Evolutionary conservation across 352 stramenopile species (phyloP).

Genomic region (Pythium oligandrum): DNA sequence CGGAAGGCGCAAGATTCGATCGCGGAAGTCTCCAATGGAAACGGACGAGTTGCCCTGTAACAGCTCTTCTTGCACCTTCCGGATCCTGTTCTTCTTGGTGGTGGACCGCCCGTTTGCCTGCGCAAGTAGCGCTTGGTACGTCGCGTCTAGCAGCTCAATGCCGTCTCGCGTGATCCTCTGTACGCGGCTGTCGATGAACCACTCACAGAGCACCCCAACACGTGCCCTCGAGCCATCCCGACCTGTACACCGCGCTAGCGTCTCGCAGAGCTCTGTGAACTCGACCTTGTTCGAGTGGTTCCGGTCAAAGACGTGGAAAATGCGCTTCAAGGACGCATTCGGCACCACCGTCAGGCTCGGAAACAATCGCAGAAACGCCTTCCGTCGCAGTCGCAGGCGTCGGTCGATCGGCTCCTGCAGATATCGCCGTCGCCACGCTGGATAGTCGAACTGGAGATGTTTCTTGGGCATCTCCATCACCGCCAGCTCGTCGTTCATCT

Average conservation of each 20-base stretch:
- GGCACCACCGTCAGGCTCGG: conserved; percentile 32
- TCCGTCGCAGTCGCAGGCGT: conserved; percentile 36
- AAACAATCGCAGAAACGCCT: conserved; percentile 55
- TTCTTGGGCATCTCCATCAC: conserved; percentile 10
- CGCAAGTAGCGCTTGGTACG: conserved; percentile 14
- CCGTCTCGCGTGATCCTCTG: conserved; percentile 25
- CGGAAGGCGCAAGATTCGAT: conserved; percentile 20
- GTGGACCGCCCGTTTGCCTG: conserved; percentile 12
- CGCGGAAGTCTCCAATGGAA: conserved; percentile 21
- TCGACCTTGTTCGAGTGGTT: conserved; percentile 38
- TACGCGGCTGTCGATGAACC: conserved; percentile 39
- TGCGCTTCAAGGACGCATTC: conserved; percentile 22
- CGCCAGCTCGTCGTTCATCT: conserved; percentile 15
- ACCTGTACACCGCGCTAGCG: conserved; percentile 34
- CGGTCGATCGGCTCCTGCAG: conserved; percentile 37
- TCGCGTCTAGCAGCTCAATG: conserved; percentile 32
- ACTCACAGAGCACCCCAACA: conserved; percentile 47
- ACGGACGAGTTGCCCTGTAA: conserved; percentile 18
- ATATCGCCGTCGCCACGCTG: conserved; percentile 30
- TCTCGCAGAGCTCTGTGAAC: conserved; percentile 65
- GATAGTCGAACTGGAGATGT: conserved; percentile 11
- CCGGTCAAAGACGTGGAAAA: conserved; percentile 50
- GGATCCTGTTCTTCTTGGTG: conserved; percentile 17
- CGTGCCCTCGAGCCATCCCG: conserved; percentile 11
- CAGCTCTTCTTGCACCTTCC: conserved; percentile 14